Percentiles rank a stretch among this genome's conserved stretches.
Conservation (phyloP, 441 rosid species). For the Corymbia citriodora region DNA sequence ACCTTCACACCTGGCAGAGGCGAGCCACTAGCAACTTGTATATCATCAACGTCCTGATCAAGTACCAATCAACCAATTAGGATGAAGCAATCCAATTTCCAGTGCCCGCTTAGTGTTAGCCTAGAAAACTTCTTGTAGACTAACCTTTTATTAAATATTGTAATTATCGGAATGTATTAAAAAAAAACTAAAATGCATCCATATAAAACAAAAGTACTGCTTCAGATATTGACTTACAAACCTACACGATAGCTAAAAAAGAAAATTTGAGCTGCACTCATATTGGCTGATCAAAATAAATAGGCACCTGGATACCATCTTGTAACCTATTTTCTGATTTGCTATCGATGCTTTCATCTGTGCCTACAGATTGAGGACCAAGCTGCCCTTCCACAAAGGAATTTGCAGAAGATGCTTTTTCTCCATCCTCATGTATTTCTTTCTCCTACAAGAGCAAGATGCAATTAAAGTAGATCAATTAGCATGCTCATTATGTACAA, state of each 20-base stretch:
- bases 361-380: conserved; percentile 32
- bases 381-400: conserved; percentile 32
- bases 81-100: conserved; percentile 2
- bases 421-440: conserved; percentile 39
- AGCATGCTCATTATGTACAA: not conserved
- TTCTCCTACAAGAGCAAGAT: conserved; percentile 27
- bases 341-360: conserved; percentile 24
- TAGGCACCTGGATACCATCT: conserved; percentile 48
- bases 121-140: not conserved
- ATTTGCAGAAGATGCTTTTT: conserved; percentile 22
- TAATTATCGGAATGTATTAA: not conserved
- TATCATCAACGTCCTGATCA: conserved; percentile 51
- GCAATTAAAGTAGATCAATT: not conserved
- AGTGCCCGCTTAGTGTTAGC: not conserved
- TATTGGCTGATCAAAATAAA: not conserved
- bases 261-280: not conserved
- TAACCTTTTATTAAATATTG: not conserved
- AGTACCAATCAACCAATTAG: conserved; percentile 10
- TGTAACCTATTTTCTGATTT: conserved; percentile 34
- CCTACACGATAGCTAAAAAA: not conserved
- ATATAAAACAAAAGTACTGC: not conserved
- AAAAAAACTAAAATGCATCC: not conserved
- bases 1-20: conserved; percentile 99
- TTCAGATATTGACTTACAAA: not conserved
- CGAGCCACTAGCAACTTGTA: conserved; percentile 73